phyloP scores from a whole-genome alignment of 495 filamentous ascomycete genomes.

The Physcia stellaris region DNA sequence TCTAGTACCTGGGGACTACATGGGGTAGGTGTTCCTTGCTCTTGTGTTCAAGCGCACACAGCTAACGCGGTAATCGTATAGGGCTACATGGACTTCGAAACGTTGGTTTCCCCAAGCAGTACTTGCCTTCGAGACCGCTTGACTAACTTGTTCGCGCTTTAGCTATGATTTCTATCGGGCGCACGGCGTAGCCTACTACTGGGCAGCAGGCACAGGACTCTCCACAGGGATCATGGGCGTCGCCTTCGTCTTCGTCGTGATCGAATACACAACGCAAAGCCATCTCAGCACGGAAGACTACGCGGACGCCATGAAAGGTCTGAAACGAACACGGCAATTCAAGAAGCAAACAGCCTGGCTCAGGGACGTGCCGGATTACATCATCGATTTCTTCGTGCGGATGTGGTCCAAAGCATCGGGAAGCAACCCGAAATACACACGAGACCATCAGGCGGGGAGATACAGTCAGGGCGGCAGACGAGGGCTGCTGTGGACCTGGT shows the following conservation, averaged over 20 bases:
- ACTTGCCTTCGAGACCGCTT: background rate
- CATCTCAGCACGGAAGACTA: slow-evolving; percentile 11
- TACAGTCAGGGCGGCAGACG: background rate
- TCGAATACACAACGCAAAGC: slow-evolving; percentile 9
- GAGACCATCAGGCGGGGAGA: too few species aligned
- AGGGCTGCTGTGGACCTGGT: background rate
- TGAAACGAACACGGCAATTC: slow-evolving; percentile 3
- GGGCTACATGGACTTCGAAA: slow-evolving; percentile 20
- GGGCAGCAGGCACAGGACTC: slow-evolving; percentile 21
- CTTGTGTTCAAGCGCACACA: too few species aligned
- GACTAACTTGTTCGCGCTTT: background rate
- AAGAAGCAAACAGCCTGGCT: background rate
- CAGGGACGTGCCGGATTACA: background rate
- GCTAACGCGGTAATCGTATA: too few species aligned
- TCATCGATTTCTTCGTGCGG: background rate
- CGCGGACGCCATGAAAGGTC: slow-evolving; percentile 1
- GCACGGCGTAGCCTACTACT: slow-evolving; percentile 16
- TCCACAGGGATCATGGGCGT: slow-evolving; percentile 4
- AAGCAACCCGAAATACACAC: too few species aligned
- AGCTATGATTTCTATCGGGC: slow-evolving; percentile 4
- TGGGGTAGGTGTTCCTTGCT: background rate
- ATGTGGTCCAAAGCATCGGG: background rate
- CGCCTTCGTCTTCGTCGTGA: slow-evolving; percentile 1
- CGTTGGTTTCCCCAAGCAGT: too few species aligned
- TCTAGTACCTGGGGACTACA: slow-evolving; percentile 8